Percentiles rank a stretch among this genome's conserved stretches.
phyloP scores from a whole-genome alignment of 2,329 filamentous ascomycete genomes.

The Coniochaeta hoffmannii region DNA sequence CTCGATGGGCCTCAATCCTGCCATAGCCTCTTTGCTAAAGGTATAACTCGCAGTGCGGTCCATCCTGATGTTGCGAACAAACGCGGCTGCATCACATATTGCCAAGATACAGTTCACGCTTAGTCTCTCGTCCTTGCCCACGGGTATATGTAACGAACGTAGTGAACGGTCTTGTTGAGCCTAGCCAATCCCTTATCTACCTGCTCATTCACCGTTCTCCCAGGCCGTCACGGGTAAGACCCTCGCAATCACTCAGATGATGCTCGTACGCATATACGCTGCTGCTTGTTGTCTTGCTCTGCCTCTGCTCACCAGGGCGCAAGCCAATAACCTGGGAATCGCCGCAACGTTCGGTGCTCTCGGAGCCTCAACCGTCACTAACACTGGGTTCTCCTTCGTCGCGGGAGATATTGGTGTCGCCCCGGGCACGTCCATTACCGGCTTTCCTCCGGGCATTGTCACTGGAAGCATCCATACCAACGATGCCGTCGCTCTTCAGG shows the following conservation, averaged over 20 bases:
- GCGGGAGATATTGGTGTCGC: background rate
- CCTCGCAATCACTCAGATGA: background rate
- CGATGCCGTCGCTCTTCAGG: background rate
- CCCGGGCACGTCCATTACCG: background rate
- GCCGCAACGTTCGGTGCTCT: background rate
- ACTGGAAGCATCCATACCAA: background rate
- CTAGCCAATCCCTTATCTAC: too few relatives aligned
- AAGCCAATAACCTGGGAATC: background rate
- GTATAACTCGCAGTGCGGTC: too few relatives aligned
- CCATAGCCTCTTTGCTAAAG: too few relatives aligned
- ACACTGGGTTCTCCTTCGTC: background rate
- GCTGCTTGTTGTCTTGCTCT: background rate
- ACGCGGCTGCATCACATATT: too few relatives aligned
- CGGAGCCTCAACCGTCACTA: background rate
- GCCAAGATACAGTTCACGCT: too few relatives aligned
- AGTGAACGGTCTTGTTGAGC: background rate
- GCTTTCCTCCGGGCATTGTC: background rate
- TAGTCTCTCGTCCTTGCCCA: too few relatives aligned
- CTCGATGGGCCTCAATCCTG: background rate
- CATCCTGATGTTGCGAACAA: too few relatives aligned
- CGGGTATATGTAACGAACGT: background rate
- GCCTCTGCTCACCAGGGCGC: background rate
- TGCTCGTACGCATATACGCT: background rate
- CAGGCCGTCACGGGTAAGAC: background rate
- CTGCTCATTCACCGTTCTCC: background rate